A percentile compares a stretch with the other conserved stretches of the same genome.
Evolutionary conservation across 2,329 filamentous ascomycete genomes (phyloP).

Genomic region (Tothia fuscella): DNA sequence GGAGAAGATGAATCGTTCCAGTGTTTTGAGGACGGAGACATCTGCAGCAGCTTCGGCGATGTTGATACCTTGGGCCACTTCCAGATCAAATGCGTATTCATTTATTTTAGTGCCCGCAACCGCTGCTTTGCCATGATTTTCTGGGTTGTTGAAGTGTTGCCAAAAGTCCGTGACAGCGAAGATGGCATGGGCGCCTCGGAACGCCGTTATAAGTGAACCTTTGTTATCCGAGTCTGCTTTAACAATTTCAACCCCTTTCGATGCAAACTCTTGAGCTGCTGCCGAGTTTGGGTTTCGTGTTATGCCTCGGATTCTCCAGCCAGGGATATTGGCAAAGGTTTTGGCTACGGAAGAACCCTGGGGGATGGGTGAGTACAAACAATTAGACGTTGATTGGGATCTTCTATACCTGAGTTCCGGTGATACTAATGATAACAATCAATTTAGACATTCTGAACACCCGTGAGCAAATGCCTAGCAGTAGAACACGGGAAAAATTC

Average conservation of each 20-base stretch:
- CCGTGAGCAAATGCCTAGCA: not conserved
- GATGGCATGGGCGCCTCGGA: constrained; percentile 36
- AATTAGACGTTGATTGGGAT: not conserved
- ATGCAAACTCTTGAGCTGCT: constrained; percentile 15
- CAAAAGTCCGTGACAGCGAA: constrained; percentile 47
- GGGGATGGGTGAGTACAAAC: constrained; percentile 10
- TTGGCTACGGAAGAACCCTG: constrained; percentile 19
- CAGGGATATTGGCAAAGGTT: constrained; percentile 17
- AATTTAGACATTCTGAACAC: constrained; percentile 3
- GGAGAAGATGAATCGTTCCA: constrained; percentile 31
- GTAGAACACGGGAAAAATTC: not conserved
- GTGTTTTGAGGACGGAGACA: constrained; percentile 13
- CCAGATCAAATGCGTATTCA: not conserved
- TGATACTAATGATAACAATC: constrained; percentile 7
- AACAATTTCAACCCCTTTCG: constrained; percentile 20
- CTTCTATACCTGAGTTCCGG: constrained; percentile 5
- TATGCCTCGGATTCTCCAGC: constrained; percentile 23
- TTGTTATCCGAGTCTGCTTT: constrained; percentile 21
- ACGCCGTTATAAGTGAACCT: constrained; percentile 19
- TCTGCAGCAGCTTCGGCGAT: constrained; percentile 26
- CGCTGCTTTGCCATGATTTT: constrained; percentile 12
- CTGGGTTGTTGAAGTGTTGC: constrained; percentile 37
- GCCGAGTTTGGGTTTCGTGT: constrained; percentile 20
- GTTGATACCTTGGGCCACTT: constrained; percentile 22
- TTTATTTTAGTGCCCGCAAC: not conserved